phyloP scores from a whole-genome alignment of 805 yeast genomes.

The Blastobotrys terrestris region DNA sequence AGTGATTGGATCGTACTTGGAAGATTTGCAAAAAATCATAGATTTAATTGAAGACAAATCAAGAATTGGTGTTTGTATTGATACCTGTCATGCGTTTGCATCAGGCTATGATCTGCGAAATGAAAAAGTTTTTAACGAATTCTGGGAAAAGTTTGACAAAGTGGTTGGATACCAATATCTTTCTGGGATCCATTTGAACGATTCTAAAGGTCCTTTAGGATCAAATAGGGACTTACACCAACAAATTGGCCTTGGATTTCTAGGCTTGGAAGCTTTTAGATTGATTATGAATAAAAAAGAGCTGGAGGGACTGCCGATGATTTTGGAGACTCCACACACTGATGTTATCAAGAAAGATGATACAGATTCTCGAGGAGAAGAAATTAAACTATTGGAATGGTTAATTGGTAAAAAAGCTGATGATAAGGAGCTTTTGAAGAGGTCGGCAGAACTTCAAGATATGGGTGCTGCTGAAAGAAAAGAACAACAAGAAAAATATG shows the following conservation, averaged over 20 bases:
- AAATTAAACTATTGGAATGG: constrained; percentile 76
- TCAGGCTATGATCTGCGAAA: constrained; percentile 88
- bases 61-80: constrained; percentile 93
- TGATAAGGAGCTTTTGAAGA: constrained; percentile 50
- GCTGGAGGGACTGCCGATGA: constrained; percentile 63
- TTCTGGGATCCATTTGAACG: constrained; percentile 81
- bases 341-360: constrained; percentile 32
- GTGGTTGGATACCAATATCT: constrained; percentile 70
- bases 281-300: constrained; percentile 62
- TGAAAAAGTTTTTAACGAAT: constrained; percentile 48
- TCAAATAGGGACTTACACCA: constrained; percentile 92
- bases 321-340: constrained; percentile 83
- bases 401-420: constrained; percentile 50
- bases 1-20: constrained; percentile 72
- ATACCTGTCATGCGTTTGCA: constrained; percentile 94
- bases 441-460: constrained; percentile 43
- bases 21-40: constrained; percentile 72
- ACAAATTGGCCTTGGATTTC: constrained; percentile 78
- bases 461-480: constrained; percentile 65
- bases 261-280: constrained; percentile 82
- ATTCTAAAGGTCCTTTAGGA: constrained; percentile 88
- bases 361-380: constrained; percentile 54
- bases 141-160: constrained; percentile 73
- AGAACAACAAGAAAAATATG: constrained; percentile 60
- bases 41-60: constrained; percentile 69